A percentile compares a stretch with the other conserved stretches of the same genome.
Evolutionary conservation across 257 asterid species (phyloP).

Genomic region (Ehretia macrophylla): DNA sequence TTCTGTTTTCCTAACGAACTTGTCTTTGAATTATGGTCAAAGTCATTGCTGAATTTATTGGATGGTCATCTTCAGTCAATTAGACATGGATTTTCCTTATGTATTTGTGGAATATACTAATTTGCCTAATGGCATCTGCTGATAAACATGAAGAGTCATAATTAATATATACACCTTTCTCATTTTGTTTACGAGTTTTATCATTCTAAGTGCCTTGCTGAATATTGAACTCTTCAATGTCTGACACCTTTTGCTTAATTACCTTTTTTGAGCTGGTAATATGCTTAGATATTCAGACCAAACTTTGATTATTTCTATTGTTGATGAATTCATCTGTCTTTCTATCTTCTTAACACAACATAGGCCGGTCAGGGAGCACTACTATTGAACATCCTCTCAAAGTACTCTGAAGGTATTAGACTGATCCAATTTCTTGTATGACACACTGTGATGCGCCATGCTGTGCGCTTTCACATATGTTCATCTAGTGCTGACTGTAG

Average conservation of each 20-base stretch:
- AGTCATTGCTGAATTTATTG: background rate
- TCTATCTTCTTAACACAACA: constrained; percentile 23
- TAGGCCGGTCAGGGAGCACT: constrained; percentile 97
- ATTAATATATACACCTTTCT: too few relatives aligned
- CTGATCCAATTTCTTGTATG: constrained; percentile 4
- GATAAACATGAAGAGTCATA: too few relatives aligned
- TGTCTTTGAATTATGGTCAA: background rate
- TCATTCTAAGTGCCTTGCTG: too few relatives aligned
- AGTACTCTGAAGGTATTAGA: constrained; percentile 74
- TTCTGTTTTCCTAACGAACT: background rate
- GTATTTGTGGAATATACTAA: too few relatives aligned
- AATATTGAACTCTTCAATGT: too few relatives aligned
- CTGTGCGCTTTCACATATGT: background rate
- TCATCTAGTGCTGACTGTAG: background rate
- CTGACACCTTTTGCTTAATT: too few relatives aligned
- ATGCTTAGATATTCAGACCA: background rate
- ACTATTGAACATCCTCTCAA: constrained; percentile 78
- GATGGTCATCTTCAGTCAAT: background rate
- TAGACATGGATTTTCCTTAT: background rate
- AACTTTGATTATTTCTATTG: background rate
- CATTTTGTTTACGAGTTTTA: too few relatives aligned
- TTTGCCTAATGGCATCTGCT: too few relatives aligned
- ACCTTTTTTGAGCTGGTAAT: too few relatives aligned
- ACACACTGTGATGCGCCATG: background rate
- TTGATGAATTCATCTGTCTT: constrained; percentile 10